Evolutionary conservation across 257 asterid genomes (phyloP).

Genomic region (Solanum dulcamara): DNA sequence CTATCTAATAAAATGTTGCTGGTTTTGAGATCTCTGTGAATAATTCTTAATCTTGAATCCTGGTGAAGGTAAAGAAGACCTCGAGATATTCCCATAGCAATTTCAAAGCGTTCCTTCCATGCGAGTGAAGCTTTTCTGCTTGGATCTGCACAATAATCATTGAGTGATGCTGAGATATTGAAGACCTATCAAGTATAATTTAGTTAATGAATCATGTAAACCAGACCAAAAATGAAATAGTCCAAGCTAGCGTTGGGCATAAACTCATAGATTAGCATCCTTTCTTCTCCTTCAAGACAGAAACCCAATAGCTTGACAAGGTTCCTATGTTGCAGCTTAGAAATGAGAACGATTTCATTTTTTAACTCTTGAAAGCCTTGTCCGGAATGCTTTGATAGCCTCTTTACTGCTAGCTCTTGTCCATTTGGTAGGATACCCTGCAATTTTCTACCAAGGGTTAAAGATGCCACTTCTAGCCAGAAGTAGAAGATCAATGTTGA

Average conservation of each 20-base stretch:
- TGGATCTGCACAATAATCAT: not conserved
- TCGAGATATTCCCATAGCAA: conserved; percentile 2
- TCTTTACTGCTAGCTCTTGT: conserved; percentile 9
- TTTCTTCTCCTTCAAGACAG: conserved; percentile 1
- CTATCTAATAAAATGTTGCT: conserved; percentile 10
- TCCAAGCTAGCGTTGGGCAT: conserved; percentile 13
- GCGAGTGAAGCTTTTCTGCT: not conserved
- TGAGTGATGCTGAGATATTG: not conserved
- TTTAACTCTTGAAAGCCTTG: conserved; percentile 2
- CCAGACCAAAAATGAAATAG: conserved; percentile 9
- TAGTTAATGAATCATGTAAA: not conserved
- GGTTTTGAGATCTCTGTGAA: conserved; percentile 10
- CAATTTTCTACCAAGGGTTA: not conserved
- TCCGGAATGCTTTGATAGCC: conserved; percentile 1
- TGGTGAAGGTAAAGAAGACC: conserved; percentile 15
- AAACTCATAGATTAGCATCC: conserved; percentile 6
- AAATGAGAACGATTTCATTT: conserved; percentile 3
- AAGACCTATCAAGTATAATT: not conserved
- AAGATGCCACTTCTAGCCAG: too few species aligned
- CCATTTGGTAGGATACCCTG: conserved; percentile 6
- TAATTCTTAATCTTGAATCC: conserved; percentile 10
- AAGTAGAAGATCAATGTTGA: not conserved
- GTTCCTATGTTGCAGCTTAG: conserved; percentile 12
- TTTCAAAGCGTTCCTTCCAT: conserved; percentile 7
- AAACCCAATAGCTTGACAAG: conserved; percentile 7